Evolutionary conservation across 352 stramenopile species (phyloP).

Genomic region (Phytopythium montanum): DNA sequence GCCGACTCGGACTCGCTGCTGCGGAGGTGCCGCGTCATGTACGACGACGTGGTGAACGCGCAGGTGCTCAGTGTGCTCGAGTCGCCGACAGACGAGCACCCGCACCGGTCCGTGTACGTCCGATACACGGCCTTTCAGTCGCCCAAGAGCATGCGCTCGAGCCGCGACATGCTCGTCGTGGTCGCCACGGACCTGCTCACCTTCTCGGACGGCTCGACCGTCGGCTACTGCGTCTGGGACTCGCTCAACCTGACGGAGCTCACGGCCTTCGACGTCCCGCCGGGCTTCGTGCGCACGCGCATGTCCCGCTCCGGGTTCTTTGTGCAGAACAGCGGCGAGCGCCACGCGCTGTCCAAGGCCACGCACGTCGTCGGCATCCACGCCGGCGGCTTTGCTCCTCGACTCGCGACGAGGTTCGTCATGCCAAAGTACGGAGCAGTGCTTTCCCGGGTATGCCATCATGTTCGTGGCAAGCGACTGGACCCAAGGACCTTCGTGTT

Average conservation of each 20-base stretch:
- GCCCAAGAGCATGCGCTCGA: slow-evolving; percentile 22
- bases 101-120: slow-evolving; percentile 34
- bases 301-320: slow-evolving; percentile 44
- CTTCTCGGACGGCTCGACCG: slow-evolving; percentile 26
- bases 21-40: slow-evolving; percentile 31
- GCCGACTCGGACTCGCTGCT: slow-evolving; percentile 29
- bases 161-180: slow-evolving; percentile 38
- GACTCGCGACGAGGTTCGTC: slow-evolving; percentile 30
- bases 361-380: slow-evolving; percentile 41
- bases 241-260: slow-evolving; percentile 34
- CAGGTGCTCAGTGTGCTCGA: slow-evolving; percentile 31
- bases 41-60: slow-evolving; percentile 37
- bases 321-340: slow-evolving; percentile 29
- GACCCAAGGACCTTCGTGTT: slow-evolving; percentile 28
- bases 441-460: slow-evolving; percentile 29
- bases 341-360: slow-evolving; percentile 24
- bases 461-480: slow-evolving; percentile 23
- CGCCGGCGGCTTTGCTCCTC: slow-evolving; percentile 26
- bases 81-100: slow-evolving; percentile 21
- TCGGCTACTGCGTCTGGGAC: slow-evolving; percentile 45
- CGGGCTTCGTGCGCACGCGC: slow-evolving; percentile 28
- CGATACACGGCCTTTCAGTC: slow-evolving; percentile 39
- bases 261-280: slow-evolving; percentile 26
- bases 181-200: slow-evolving; percentile 35
- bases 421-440: slow-evolving; percentile 35